Evolutionary conservation across 306 rosid genomes (phyloP), one percentile per base, ranked within the genome.

Genomic region (Quercus rubra): DNA sequence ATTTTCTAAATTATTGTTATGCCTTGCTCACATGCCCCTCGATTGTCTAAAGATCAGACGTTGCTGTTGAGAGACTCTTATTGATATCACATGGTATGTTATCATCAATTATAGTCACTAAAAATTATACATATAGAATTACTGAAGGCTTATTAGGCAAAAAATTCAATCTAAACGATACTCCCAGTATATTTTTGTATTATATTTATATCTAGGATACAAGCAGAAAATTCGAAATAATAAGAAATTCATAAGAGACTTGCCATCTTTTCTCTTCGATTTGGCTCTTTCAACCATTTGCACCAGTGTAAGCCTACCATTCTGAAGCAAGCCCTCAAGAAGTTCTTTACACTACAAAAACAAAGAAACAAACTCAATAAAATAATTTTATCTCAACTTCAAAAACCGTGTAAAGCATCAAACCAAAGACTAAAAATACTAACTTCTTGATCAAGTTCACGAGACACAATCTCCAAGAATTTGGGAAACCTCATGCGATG

Each of bases 401-500:
- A 80, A 28, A 81, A 82, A 71, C 74, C 68, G 14, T 15, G 57
- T 35, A 46, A 78, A 75, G 75, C 62, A 74, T 1, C 66, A 71
- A 80, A 67, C 57, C n/a, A 30, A 30, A 49, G 79, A 12, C 43
- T 51, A 56, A 75, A 49, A 66, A 84, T 41, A 84, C 91, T 69
- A 63, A 91, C 98, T 61, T 91, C 85, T 15, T 87, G 81, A 85
- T 83, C 90, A 43, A 92, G 85, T 31, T 89, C 85, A 75, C 71
- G 82, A 2, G 86, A 79, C 28, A 87, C 92, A 18, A 89, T 79
- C 27, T 84, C 91, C 87, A 90, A 31, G 86, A 91, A 95, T 78
- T 95, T 95, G 56, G 94, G 87, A 82, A 92, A 95, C 62, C 98
- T 89, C 82, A 83, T 43, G 23, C 98, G 94, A 78, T 92, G 98